Percentiles rank a stretch among this genome's conserved stretches.
Conservation (phyloP, 1,139 yeast genomes). For the Debaryomyces singareniensis region DNA sequence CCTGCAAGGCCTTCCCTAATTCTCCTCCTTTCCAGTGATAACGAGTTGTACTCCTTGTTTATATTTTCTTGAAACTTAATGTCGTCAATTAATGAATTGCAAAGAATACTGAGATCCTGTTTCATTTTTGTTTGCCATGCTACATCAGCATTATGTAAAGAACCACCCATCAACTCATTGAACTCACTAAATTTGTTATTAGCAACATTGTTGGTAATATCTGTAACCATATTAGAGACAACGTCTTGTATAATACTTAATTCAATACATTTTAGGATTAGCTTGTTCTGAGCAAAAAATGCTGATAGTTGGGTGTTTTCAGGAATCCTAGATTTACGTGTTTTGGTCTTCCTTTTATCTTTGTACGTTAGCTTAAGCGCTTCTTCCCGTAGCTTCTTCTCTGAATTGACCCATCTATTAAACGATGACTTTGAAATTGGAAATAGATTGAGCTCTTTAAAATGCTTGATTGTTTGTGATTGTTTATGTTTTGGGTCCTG, state of each 20-base stretch:
- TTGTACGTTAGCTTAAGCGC: conserved; percentile 4
- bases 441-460: conserved; percentile 8
- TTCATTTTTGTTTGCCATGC: conserved; percentile 8
- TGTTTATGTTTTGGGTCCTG: conserved; percentile 15
- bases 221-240: conserved; percentile 6
- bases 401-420: conserved; percentile 15
- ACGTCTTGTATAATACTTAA: conserved; percentile 7
- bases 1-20: conserved; percentile 8
- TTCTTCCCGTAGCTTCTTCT: conserved; percentile 7
- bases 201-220: conserved; percentile 6
- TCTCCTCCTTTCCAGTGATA: conserved; percentile 11
- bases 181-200: conserved; percentile 8
- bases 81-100: conserved; percentile 6
- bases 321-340: conserved; percentile 6
- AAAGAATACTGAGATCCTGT: conserved; percentile 6
- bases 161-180: conserved; percentile 1
- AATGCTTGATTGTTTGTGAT: conserved; percentile 14
- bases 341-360: conserved; percentile 7
- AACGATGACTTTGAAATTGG: conserved; percentile 16
- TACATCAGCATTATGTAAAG: conserved; percentile 2
- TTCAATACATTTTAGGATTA: conserved; percentile 9
- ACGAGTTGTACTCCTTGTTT: conserved; percentile 5
- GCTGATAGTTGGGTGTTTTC: conserved; percentile 4
- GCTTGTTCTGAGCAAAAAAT: conserved; percentile 6
- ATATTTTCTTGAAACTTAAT: conserved; percentile 7